A percentile compares a stretch with the other conserved stretches of the same genome.
These are phyloP conservation scores for Vachellia collinsii DNA, from an alignment of 306 rosid species.

Conservation along the genomic window DNA sequence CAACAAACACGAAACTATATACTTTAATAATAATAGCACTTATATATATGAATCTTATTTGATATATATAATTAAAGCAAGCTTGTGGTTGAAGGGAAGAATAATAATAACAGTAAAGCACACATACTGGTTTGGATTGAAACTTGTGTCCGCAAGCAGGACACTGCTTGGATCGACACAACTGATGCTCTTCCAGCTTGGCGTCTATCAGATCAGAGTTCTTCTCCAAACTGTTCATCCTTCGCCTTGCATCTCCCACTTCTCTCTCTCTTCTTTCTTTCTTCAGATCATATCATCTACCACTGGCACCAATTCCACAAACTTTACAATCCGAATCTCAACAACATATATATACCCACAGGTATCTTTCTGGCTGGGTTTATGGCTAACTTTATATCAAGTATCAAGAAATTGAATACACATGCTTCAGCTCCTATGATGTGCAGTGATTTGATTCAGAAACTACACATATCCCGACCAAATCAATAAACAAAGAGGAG, in stretches of 20 bases:
- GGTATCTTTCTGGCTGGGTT: constrained; percentile 12
- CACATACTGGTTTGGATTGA: constrained; percentile 93
- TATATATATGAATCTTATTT: background rate
- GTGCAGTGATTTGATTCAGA: constrained; percentile 22
- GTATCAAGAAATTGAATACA: constrained; percentile 18
- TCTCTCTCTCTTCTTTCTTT: background rate
- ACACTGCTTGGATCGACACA: constrained; percentile 96
- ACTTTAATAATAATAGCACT: background rate
- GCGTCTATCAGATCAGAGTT: constrained; percentile 92
- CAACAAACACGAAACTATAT: background rate
- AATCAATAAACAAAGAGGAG: background rate
- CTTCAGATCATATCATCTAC: background rate
- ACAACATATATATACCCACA: background rate
- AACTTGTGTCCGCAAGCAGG: constrained; percentile 94
- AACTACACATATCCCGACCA: background rate
- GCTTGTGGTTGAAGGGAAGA: constrained; percentile 46
- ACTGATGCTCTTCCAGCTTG: constrained; percentile 91
- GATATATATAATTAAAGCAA: background rate
- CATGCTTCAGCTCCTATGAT: constrained; percentile 7
- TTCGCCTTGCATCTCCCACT: constrained; percentile 44
- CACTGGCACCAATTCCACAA: background rate
- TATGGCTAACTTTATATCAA: background rate
- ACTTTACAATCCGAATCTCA: background rate
- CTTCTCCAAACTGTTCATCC: constrained; percentile 47
- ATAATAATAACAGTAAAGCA: constrained; percentile 17